Evolutionary conservation across 805 yeast species (phyloP), one percentile per base, ranked within the genome.

Genomic region (Candida gorgasii): DNA sequence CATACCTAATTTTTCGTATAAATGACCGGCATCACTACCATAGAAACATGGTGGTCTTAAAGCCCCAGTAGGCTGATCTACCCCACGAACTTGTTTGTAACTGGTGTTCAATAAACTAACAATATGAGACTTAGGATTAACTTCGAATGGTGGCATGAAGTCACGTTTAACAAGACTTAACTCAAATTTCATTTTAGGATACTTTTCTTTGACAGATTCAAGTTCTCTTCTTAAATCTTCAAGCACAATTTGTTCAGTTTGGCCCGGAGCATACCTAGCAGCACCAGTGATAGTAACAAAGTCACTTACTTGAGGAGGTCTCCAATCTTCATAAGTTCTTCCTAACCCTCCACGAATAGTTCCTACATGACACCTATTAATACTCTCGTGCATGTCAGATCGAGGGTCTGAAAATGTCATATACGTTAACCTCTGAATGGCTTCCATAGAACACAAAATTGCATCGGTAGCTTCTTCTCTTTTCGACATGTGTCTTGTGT

Each of bases 401-500:
- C 37, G 33, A 8, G 61, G 53, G 18, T 50, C 49, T 4, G 58
- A 51, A 32, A 59, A 59, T 27, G 53, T 56, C 49, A 58, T 40
- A 35, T 56, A 53, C 4, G 55, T 57, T 14, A 59, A 39, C 22
- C 58, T 43, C 14, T 49, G 32, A 34, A 59, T 57, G 7, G 56
- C 59, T 40, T 59, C 61, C 58, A 55, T 55, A 1, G 63, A 56
- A 36, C 59, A 58, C 15, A 55, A 31, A 20, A 58, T 59, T 20
- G 62, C 52, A 45, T 59, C 63, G 1, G 63, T 58, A 31, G 62
- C 62, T 40, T 59, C 63, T 38, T 59, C 63, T 35, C 63, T 42
- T 36, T 59, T 59, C 5, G 61, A 57, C 62, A 58, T 56, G 44
- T 58, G 63, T 36, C 62, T 50, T 8, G 63, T 59, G 33, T 59